A percentile compares a stretch with the other conserved stretches of the same genome.
Conservation (phyloP, 495 filamentous ascomycete species). For the Lentithecium fluviatile region DNA sequence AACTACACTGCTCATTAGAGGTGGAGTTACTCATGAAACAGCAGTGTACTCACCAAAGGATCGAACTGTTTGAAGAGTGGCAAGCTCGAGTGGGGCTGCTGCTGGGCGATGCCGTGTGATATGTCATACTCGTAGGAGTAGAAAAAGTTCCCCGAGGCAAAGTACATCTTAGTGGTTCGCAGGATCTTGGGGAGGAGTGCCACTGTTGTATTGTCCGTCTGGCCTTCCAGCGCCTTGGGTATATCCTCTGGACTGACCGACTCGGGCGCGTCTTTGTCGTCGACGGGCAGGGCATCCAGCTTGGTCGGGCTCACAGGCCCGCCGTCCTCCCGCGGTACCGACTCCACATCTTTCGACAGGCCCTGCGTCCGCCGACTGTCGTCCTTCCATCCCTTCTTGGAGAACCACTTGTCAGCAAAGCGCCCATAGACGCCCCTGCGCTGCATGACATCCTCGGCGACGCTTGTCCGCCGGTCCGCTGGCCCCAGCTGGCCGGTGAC, state of each 20-base stretch:
- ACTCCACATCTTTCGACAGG: constrained; percentile 41
- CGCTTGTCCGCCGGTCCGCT: constrained; percentile 51
- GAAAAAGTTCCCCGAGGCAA: constrained; percentile 78
- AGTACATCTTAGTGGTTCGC: constrained; percentile 74
- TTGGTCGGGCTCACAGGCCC: not conserved
- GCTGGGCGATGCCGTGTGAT: constrained; percentile 61
- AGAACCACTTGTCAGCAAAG: constrained; percentile 89
- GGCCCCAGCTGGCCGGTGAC: constrained; percentile 30
- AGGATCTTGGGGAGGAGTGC: constrained; percentile 79
- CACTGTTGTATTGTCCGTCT: constrained; percentile 43
- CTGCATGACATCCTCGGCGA: constrained; percentile 80
- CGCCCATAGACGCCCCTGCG: constrained; percentile 76
- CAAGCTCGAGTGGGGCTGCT: constrained; percentile 47
- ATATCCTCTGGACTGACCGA: constrained; percentile 30
- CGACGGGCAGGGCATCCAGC: constrained; percentile 20
- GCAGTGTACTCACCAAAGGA: constrained; percentile 53
- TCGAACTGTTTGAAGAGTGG: constrained; percentile 75
- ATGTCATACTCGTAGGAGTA: constrained; percentile 92
- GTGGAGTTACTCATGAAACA: not conserved
- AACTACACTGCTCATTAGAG: constrained; percentile 50
- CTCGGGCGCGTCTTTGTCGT: constrained; percentile 15
- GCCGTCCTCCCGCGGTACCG: constrained; percentile 17
- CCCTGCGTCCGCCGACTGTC: constrained; percentile 59
- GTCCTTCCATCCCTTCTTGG: constrained; percentile 69
- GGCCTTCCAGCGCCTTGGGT: constrained; percentile 38